Evolutionary conservation across 2,329 filamentous ascomycete genomes (phyloP).

Genomic region (Botryotinia narcissicola): DNA sequence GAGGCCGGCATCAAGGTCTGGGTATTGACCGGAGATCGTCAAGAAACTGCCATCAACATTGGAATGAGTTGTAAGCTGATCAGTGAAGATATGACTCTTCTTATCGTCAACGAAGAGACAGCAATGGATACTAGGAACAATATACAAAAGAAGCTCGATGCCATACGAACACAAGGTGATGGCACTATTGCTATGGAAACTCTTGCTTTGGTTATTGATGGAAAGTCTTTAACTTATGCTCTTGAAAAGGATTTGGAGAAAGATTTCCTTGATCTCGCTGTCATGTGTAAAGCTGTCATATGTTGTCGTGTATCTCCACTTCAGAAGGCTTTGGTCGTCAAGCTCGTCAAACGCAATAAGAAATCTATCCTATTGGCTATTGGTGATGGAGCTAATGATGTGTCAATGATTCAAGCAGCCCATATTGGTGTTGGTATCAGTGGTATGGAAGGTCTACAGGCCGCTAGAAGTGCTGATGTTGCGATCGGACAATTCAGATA

Average conservation of each 20-base stretch:
- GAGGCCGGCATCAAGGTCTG: slow-evolving; percentile 97
- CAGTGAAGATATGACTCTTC: slow-evolving; percentile 95
- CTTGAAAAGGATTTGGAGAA: slow-evolving; percentile 93
- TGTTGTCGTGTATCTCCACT: slow-evolving; percentile 96
- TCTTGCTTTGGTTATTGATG: slow-evolving; percentile 90
- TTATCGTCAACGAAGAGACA: slow-evolving; percentile 92
- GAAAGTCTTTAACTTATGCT: slow-evolving; percentile 89
- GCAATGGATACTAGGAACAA: slow-evolving; percentile 80
- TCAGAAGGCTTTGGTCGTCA: slow-evolving; percentile 96
- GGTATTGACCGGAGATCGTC: slow-evolving; percentile 95
- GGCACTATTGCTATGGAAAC: slow-evolving; percentile 78
- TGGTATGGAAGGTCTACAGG: slow-evolving; percentile 93
- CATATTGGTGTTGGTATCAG: slow-evolving; percentile 98
- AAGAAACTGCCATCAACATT: slow-evolving; percentile 99
- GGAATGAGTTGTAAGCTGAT: slow-evolving; percentile 99
- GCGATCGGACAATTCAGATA: slow-evolving; percentile 95
- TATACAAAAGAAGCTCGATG: slow-evolving; percentile 88
- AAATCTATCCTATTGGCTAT: slow-evolving; percentile 92
- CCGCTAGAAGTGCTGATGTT: slow-evolving; percentile 91
- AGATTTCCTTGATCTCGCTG: slow-evolving; percentile 84
- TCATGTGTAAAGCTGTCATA: slow-evolving; percentile 98
- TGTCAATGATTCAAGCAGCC: slow-evolving; percentile 99
- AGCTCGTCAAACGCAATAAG: slow-evolving; percentile 89
- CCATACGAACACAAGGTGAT: slow-evolving; percentile 79
- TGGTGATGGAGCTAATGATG: slow-evolving; percentile 96